Conservation (phyloP, 441 rosid genomes). For the Pelargonium myrrhifolium region DNA sequence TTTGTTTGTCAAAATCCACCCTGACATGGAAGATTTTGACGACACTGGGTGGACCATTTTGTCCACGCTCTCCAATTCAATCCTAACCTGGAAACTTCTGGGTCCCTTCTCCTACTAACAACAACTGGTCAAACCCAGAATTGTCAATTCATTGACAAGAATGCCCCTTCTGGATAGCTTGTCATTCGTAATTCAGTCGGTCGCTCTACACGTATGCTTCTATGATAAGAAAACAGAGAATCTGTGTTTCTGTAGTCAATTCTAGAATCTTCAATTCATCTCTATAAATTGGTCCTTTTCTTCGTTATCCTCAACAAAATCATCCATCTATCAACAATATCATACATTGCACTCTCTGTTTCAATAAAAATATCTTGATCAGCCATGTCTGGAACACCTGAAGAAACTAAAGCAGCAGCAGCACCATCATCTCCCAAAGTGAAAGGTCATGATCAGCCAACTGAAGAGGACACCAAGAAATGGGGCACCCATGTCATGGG, state of each 20-base stretch:
- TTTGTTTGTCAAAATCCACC: not conserved
- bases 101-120: not conserved
- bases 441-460: conserved; percentile 1
- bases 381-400: conserved; percentile 18
- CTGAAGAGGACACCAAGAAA: conserved; percentile 18
- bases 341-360: no score
- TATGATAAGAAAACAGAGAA: not conserved
- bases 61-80: not conserved
- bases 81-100: not conserved
- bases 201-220: not conserved
- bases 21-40: not conserved
- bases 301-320: not conserved
- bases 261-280: not conserved
- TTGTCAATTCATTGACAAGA: not conserved
- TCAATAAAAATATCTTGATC: no score
- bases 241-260: no score
- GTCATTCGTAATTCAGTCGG: not conserved
- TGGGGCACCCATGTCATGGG: conserved; percentile 36
- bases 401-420: conserved; percentile 74
- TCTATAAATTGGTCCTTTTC: not conserved
- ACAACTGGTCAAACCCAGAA: not conserved
- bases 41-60: not conserved
- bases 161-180: not conserved
- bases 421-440: conserved; percentile 44
- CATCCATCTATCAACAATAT: no score